These are phyloP conservation scores for Penicillium flavigenum DNA, from an alignment of 495 filamentous ascomycete species.

Conservation along the genomic window DNA sequence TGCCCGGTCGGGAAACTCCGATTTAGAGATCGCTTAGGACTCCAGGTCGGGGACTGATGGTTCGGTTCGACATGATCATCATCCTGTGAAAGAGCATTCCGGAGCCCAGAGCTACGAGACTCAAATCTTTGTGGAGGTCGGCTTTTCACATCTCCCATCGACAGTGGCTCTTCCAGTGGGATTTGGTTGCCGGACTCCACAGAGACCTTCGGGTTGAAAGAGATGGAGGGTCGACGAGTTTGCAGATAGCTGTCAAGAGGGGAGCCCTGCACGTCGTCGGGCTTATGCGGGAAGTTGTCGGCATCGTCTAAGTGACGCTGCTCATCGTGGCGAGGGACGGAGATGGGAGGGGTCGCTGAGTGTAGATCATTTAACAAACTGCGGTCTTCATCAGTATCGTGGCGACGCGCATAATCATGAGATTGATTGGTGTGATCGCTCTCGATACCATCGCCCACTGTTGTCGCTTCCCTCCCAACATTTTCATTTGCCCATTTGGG, in stretches of 20 bases:
- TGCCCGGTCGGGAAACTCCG: conserved; percentile 32
- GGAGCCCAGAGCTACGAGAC: conserved; percentile 42
- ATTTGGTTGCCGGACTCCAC: conserved; percentile 39
- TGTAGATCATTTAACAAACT: conserved; percentile 47
- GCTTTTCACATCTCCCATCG: conserved; percentile 32
- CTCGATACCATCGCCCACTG: conserved; percentile 44
- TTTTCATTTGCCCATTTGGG: conserved; percentile 29
- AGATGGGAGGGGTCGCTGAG: conserved; percentile 48
- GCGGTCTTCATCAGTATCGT: conserved; percentile 49
- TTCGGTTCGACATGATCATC: conserved; percentile 21
- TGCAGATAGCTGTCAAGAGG: conserved; percentile 47
- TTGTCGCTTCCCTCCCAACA: conserved; percentile 27
- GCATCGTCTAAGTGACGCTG: conserved; percentile 24
- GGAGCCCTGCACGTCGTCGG: conserved; percentile 41
- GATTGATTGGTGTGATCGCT: conserved; percentile 45
- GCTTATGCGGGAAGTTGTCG: conserved; percentile 41
- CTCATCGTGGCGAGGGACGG: conserved; percentile 44
- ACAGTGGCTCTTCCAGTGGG: conserved; percentile 41
- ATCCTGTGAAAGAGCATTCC: conserved; percentile 41
- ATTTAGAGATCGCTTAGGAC: conserved; percentile 23
- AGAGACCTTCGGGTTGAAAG: conserved; percentile 42
- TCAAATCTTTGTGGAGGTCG: conserved; percentile 34
- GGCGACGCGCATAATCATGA: conserved; percentile 43
- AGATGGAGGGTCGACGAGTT: conserved; percentile 43
- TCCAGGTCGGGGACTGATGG: conserved; percentile 24